Conservation (phyloP, 805 yeast genomes). For the Alloascoidea africana region DNA sequence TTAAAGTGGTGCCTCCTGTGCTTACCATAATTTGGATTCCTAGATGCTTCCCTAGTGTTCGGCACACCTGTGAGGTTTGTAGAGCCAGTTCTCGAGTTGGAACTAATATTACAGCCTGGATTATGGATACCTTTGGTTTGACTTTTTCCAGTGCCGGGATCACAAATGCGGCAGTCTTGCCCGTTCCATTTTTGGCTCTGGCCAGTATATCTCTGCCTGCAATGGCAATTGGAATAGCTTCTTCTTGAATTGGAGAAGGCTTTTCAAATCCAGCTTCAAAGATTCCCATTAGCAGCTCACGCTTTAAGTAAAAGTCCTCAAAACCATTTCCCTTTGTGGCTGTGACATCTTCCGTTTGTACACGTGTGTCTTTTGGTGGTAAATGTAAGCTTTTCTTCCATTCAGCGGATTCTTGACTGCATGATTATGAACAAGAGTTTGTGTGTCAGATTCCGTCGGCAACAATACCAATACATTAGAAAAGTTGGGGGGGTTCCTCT, state of each 20-base stretch:
- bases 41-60: slow-evolving; percentile 88
- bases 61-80: slow-evolving; percentile 94
- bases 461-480: no score
- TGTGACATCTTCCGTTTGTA: slow-evolving; percentile 92
- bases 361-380: slow-evolving; percentile 82
- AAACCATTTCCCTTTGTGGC: slow-evolving; percentile 82
- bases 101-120: slow-evolving; percentile 85
- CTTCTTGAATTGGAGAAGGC: slow-evolving; percentile 97
- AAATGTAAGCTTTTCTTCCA: slow-evolving; percentile 68
- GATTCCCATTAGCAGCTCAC: slow-evolving; percentile 94
- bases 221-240: slow-evolving; percentile 87
- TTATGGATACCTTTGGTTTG: slow-evolving; percentile 69
- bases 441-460: no score
- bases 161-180: slow-evolving; percentile 94
- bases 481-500: no score
- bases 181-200: slow-evolving; percentile 97
- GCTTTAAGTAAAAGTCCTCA: slow-evolving; percentile 81
- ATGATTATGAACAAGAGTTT: background rate
- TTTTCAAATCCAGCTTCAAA: slow-evolving; percentile 98
- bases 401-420: slow-evolving; percentile 17
- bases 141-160: slow-evolving; percentile 86
- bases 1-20: slow-evolving; percentile 91
- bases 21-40: slow-evolving; percentile 93
- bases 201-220: slow-evolving; percentile 94
- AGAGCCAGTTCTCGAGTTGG: slow-evolving; percentile 97